A percentile compares a stretch with the other conserved stretches of the same genome.
Evolutionary conservation across 1,284 basidiomycete genomes (phyloP).

Genomic region (Ganoderma multipileum): DNA sequence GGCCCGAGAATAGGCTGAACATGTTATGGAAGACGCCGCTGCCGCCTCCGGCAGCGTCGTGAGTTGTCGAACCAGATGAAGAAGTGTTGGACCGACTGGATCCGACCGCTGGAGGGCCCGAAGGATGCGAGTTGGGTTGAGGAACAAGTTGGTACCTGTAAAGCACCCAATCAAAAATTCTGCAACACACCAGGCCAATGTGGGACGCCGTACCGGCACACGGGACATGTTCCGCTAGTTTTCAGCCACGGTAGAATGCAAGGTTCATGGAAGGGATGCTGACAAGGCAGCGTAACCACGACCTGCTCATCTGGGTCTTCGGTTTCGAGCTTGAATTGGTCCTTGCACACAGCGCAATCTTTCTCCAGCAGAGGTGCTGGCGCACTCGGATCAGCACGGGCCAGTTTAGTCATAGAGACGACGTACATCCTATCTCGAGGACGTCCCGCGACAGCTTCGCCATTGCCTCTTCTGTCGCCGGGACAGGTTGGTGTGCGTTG

Average conservation of each 20-base stretch:
- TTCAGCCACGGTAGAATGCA: conserved; percentile 87
- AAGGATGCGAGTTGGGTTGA: conserved; percentile 46
- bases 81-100: conserved; percentile 13
- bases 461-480: conserved; percentile 77
- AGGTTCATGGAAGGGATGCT: conserved; percentile 81
- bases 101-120: conserved; percentile 24
- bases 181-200: not conserved
- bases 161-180: not conserved
- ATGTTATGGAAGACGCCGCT: conserved; percentile 28
- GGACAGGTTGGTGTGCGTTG: conserved; percentile 69
- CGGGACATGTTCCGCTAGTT: conserved; percentile 84
- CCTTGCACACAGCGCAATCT: conserved; percentile 83
- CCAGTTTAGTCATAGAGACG: not conserved
- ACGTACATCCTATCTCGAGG: conserved; percentile 66
- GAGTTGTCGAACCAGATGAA: conserved; percentile 2
- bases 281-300: conserved; percentile 77
- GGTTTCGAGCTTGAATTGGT: conserved; percentile 69
- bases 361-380: conserved; percentile 64
- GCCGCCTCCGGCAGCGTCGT: conserved; percentile 13
- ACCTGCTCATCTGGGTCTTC: conserved; percentile 77
- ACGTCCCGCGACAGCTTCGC: conserved; percentile 66
- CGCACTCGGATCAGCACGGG: not conserved
- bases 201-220: conserved; percentile 66
- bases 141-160: conserved; percentile 60
- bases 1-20: conserved; percentile 24